A percentile compares a stretch with the other conserved stretches of the same genome.
These are phyloP conservation scores for Beauveria bassiana DNA, from an alignment of 2,329 filamentous ascomycete genomes.

Conservation along the genomic window DNA sequence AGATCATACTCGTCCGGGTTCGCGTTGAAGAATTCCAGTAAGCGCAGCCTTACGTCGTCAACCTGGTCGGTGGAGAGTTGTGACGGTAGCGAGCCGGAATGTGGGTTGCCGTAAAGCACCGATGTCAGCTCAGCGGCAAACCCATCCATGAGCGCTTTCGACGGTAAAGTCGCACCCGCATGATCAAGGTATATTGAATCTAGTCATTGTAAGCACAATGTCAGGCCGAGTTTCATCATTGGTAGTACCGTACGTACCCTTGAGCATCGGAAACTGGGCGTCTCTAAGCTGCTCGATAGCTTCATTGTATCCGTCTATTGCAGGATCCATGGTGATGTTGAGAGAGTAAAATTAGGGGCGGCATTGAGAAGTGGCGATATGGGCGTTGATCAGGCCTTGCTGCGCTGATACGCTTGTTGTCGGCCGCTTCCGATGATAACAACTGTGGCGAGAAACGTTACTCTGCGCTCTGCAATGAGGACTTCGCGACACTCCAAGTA, in stretches of 20 bases:
- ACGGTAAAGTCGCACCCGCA: constrained; percentile 81
- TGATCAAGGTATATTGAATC: constrained; percentile 82
- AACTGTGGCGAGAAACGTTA: neutral
- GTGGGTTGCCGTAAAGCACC: constrained; percentile 82
- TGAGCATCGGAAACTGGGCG: constrained; percentile 61
- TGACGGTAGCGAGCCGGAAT: constrained; percentile 77
- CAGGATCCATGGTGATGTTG: constrained; percentile 11
- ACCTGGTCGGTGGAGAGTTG: constrained; percentile 67
- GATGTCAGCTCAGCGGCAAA: constrained; percentile 74
- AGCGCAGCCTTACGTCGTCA: constrained; percentile 64
- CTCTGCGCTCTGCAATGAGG: neutral
- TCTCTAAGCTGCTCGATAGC: constrained; percentile 51
- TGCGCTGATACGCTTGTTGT: neutral
- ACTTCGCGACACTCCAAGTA: neutral
- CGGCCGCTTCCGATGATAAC: constrained; percentile 1
- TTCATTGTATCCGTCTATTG: constrained; percentile 42
- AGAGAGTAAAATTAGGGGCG: neutral
- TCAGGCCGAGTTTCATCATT: neutral
- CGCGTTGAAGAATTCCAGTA: constrained; percentile 72
- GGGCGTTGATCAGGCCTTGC: neutral
- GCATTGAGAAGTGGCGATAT: neutral
- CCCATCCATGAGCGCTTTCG: constrained; percentile 70
- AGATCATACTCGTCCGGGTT: constrained; percentile 77
- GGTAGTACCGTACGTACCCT: constrained; percentile 41
- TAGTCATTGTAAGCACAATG: constrained; percentile 25